phyloP scores from a whole-genome alignment of 179 eudicot species.

The Spinacia oleracea region DNA sequence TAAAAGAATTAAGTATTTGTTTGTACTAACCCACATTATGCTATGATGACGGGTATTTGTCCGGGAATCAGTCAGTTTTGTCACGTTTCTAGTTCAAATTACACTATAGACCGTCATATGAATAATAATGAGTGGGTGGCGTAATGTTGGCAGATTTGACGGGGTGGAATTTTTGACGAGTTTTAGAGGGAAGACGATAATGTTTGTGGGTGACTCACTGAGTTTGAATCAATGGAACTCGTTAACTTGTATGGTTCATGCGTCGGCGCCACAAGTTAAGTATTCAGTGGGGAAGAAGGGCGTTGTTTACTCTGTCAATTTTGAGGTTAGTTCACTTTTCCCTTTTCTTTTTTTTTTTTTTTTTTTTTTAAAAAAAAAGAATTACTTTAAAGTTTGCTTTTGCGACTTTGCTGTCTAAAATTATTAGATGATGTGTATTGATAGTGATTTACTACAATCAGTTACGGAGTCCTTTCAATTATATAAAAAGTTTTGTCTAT shows the following conservation, averaged over 20 bases:
- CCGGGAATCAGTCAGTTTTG: no score
- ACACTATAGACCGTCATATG: not conserved
- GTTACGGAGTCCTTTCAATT: no score
- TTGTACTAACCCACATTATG: no score
- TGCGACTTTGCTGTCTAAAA: not conserved
- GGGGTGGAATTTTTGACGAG: slow-evolving; percentile 57
- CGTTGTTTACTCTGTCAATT: slow-evolving; percentile 42
- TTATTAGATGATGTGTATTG: not conserved
- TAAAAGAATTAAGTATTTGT: no score
- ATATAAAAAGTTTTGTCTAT: no score
- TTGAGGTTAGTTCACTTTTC: slow-evolving; percentile 45
- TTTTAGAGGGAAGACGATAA: slow-evolving; percentile 73
- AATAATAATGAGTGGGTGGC: not conserved
- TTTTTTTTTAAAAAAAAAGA: no score
- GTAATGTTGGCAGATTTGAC: slow-evolving; percentile 48
- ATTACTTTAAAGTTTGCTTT: no score
- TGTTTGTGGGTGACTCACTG: slow-evolving; percentile 96
- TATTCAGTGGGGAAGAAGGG: slow-evolving; percentile 30
- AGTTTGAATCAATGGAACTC: slow-evolving; percentile 87
- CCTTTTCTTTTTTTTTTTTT: not conserved
- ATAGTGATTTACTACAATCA: not conserved
- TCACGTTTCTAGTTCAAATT: not conserved
- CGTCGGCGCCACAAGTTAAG: slow-evolving; percentile 55
- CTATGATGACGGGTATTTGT: no score
- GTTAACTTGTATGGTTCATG: slow-evolving; percentile 65